Evolutionary conservation across 257 asterid species (phyloP).

Genomic region (Solanum peruvianum): DNA sequence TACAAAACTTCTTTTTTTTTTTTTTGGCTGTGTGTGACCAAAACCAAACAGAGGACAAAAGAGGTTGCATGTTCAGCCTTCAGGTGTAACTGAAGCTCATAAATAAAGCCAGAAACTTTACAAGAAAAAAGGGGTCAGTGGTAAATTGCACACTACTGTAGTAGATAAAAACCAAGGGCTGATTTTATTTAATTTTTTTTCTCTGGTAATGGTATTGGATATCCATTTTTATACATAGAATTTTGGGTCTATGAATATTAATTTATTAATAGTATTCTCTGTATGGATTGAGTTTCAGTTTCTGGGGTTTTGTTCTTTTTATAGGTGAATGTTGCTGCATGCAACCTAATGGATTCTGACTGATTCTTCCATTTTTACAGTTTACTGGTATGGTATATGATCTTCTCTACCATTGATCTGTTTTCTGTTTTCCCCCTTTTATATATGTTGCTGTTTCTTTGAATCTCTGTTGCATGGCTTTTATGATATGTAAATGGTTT

Average conservation of each 20-base stretch:
- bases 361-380: not conserved
- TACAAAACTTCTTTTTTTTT: not conserved
- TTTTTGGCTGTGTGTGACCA: not conserved
- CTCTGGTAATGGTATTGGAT: not conserved
- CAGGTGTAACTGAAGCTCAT: not conserved
- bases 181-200: not conserved
- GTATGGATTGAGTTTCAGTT: not conserved
- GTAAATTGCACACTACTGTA: not conserved
- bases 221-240: not conserved
- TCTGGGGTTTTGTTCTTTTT: not conserved
- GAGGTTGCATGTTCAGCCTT: not conserved
- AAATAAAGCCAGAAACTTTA: not conserved
- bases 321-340: not conserved
- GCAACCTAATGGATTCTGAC: not conserved
- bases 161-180: not conserved
- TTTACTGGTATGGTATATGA: not conserved
- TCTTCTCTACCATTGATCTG: not conserved
- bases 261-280: not conserved
- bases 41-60: not conserved
- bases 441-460: not conserved
- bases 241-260: not conserved
- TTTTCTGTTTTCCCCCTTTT: not conserved
- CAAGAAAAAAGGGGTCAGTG: not conserved
- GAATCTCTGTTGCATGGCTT: not conserved
- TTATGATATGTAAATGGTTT: not conserved